These are phyloP conservation scores for Gymnopilus dilepis DNA, from an alignment of 768 basidiomycete genomes.

Conservation along the genomic window DNA sequence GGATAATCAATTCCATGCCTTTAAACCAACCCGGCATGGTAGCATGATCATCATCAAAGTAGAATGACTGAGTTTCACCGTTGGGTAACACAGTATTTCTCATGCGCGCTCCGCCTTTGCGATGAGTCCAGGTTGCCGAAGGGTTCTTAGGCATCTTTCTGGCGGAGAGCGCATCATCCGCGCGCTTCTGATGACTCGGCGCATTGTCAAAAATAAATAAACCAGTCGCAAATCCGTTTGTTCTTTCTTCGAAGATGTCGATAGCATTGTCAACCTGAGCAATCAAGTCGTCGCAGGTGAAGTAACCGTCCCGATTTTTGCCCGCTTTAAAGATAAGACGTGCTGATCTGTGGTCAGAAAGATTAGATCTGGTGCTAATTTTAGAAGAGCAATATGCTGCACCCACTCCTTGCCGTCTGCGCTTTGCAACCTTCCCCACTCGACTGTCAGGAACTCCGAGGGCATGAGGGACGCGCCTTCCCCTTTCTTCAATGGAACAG, in stretches of 20 bases:
- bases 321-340: constrained; percentile 30
- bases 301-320: constrained; percentile 38
- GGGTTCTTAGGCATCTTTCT: constrained; percentile 28
- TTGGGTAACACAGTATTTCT: constrained; percentile 8
- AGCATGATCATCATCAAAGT: constrained; percentile 36
- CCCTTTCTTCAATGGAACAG: constrained; percentile 37
- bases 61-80: constrained; percentile 32
- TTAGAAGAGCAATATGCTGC: neutral
- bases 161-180: constrained; percentile 24
- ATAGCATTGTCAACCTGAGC: constrained; percentile 31
- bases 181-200: constrained; percentile 27
- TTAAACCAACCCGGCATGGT: constrained; percentile 41
- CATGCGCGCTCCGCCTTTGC: constrained; percentile 24
- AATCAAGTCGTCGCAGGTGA: constrained; percentile 30
- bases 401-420: constrained; percentile 25
- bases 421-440: constrained; percentile 36
- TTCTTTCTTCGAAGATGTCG: constrained; percentile 37
- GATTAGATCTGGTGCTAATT: constrained; percentile 2
- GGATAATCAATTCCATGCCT: constrained; percentile 42
- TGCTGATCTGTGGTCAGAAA: constrained; percentile 3
- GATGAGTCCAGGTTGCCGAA: constrained; percentile 19
- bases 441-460: constrained; percentile 37
- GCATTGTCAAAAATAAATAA: constrained; percentile 33
- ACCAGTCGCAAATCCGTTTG: constrained; percentile 27
- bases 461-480: constrained; percentile 42